phyloP scores from a whole-genome alignment of 2,329 filamentous ascomycete species.

The Bipolaris cookei region DNA sequence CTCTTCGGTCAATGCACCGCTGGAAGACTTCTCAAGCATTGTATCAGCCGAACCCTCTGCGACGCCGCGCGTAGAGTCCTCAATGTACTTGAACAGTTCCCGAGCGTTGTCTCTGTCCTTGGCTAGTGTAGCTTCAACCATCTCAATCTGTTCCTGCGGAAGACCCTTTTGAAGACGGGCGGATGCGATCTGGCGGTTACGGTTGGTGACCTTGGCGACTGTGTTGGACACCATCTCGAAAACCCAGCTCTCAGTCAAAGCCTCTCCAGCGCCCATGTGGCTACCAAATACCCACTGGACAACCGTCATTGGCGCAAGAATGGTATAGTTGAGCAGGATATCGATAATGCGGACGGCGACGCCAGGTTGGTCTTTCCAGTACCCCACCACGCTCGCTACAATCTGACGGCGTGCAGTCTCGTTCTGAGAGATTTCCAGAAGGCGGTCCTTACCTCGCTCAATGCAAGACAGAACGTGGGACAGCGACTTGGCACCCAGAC shows the following conservation, averaged over 20 bases:
- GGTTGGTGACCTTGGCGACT: constrained; percentile 85
- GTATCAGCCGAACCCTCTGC: constrained; percentile 76
- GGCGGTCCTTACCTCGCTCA: constrained; percentile 88
- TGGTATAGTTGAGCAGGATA: constrained; percentile 96
- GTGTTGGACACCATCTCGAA: constrained; percentile 92
- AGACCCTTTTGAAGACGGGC: constrained; percentile 65
- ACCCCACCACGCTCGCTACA: constrained; percentile 85
- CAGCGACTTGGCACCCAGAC: constrained; percentile 91
- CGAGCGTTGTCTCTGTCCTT: constrained; percentile 77
- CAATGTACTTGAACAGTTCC: constrained; percentile 79
- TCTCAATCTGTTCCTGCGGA: constrained; percentile 62
- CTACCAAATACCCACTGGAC: constrained; percentile 87
- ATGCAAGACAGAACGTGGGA: constrained; percentile 96
- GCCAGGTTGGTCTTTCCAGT: constrained; percentile 92
- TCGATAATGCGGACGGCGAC: constrained; percentile 92
- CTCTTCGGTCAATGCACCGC: constrained; percentile 47
- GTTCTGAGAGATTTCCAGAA: constrained; percentile 76
- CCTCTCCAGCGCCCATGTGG: constrained; percentile 66
- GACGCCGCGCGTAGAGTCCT: constrained; percentile 76
- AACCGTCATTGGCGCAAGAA: constrained; percentile 83
- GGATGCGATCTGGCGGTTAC: constrained; percentile 78
- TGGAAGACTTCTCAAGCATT: constrained; percentile 73
- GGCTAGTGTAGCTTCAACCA: constrained; percentile 69
- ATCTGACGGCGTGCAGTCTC: constrained; percentile 84
- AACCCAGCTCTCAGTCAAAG: constrained; percentile 75